Evolutionary conservation across 176 grass and related monocot species (phyloP).

Genomic region (Triticum monococcum): DNA sequence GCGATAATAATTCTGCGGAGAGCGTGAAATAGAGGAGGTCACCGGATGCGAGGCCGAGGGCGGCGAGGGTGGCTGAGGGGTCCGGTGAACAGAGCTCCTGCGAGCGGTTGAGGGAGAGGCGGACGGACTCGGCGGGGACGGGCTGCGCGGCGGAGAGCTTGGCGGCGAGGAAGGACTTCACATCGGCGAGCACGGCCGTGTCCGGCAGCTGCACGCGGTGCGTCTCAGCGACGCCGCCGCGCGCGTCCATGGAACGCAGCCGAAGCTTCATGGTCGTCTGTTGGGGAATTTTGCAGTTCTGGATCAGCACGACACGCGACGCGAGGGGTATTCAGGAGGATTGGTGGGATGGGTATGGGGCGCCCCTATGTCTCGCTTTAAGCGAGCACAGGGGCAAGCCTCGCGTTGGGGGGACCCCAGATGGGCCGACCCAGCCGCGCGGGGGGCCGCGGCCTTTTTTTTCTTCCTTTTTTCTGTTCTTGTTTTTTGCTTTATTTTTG

Average conservation of each 20-base stretch:
- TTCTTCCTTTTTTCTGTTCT: too few species aligned
- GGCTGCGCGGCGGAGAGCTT: conserved; percentile 50
- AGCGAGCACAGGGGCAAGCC: too few species aligned
- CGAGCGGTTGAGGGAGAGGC: conserved; percentile 82
- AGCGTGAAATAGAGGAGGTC: conserved; percentile 77
- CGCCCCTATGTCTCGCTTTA: too few species aligned
- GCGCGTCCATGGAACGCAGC: conserved; percentile 59
- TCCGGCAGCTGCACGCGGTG: conserved; percentile 59
- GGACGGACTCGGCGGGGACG: conserved; percentile 62
- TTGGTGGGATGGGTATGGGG: not conserved
- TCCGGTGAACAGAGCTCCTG: conserved; percentile 66
- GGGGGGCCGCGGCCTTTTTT: too few species aligned
- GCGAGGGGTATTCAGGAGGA: not conserved
- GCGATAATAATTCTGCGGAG: conserved; percentile 16
- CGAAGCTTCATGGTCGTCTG: conserved; percentile 67
- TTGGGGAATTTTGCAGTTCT: not conserved
- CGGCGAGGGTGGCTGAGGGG: conserved; percentile 41
- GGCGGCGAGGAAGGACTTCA: conserved; percentile 58
- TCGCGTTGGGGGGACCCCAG: too few species aligned
- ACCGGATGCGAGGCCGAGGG: conserved; percentile 79
- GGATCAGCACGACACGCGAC: not conserved
- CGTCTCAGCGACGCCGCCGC: conserved; percentile 44
- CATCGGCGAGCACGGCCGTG: conserved; percentile 46
- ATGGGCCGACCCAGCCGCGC: too few species aligned
- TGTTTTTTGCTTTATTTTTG: too few species aligned